Evolutionary conservation across 352 stramenopile species (phyloP), one percentile per base, ranked within the genome.

Genomic region (Phytopythium ostracodes): DNA sequence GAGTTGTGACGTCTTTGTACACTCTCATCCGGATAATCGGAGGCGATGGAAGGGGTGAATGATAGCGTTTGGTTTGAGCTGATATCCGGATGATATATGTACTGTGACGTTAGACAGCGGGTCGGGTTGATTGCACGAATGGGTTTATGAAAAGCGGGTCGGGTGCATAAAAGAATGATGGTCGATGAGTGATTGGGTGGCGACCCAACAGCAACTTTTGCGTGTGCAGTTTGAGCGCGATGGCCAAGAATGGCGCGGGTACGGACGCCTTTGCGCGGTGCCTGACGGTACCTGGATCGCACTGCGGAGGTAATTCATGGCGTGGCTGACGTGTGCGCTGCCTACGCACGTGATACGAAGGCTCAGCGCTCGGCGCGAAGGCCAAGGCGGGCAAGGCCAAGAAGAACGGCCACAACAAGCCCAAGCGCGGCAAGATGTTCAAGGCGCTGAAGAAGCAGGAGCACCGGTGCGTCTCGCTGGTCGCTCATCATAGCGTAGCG

Each of bases 401-500:
- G 72, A 84, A 77, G 54, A 44, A 46, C 4, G 58, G 56, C 11
- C 59, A 67, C 29, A 79, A 69, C 27, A 90, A 89, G 65, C 60
- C 71, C 59, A 84, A 87, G 71, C 89, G 89, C 55, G 67, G 54
- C 36, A 70, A 71, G 18, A 75, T 79, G 71, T 92, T 88, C 67
- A 88, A 89, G 66, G 65, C 83, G 33, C 75, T 89, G 14, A 83
- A 78, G 65, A 92, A 90, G 62, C 69, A 83, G 20, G 76, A 88
- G 47, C 80, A 77, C 31, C 68, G 75, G 79, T 86, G 31, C 40
- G 71, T 1, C 25, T 42, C 40, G 24, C n/a, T 59, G n/a, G n/a
- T n/a, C n/a, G n/a, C n/a, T n/a, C n/a, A n/a, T n/a, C n/a, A n/a
- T n/a, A n/a, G n/a, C n/a, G n/a, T n/a, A n/a, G n/a, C n/a, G n/a